Percentiles rank a stretch among this genome's conserved stretches.
phyloP scores from a whole-genome alignment of 2,329 filamentous ascomycete species.

The Endoconidiophora polonica region DNA sequence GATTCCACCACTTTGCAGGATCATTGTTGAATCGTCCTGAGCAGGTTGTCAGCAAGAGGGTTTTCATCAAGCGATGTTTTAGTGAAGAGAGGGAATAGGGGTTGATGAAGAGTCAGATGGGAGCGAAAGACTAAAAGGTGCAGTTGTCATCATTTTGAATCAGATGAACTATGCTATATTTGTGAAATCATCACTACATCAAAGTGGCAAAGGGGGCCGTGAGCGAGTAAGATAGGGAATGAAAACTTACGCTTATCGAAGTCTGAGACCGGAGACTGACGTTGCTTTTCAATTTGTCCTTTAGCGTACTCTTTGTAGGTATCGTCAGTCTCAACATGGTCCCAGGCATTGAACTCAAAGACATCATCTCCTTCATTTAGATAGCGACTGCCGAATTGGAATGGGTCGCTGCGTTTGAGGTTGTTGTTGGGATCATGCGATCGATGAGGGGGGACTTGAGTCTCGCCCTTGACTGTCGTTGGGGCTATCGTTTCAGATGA shows the following conservation, averaged over 20 bases:
- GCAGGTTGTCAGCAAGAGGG: slow-evolving; percentile 11
- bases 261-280: slow-evolving; percentile 71
- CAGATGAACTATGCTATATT: slow-evolving; percentile 56
- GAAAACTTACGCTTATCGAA: slow-evolving; percentile 62
- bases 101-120: slow-evolving; percentile 41
- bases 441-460: slow-evolving; percentile 38
- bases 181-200: slow-evolving; percentile 39
- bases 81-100: slow-evolving; percentile 10
- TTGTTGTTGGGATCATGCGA: slow-evolving; percentile 58
- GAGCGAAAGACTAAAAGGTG: slow-evolving; percentile 52
- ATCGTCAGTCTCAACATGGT: slow-evolving; percentile 87
- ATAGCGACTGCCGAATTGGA: slow-evolving; percentile 83
- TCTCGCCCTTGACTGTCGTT: not conserved
- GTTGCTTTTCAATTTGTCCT: slow-evolving; percentile 70
- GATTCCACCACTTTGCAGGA: slow-evolving; percentile 93
- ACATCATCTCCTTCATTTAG: slow-evolving; percentile 75
- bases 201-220: slow-evolving; percentile 11
- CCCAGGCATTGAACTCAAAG: slow-evolving; percentile 97
- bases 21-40: slow-evolving; percentile 69
- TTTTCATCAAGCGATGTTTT: slow-evolving; percentile 8
- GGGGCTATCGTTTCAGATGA: slow-evolving; percentile 6
- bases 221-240: not conserved
- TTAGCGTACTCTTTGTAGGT: slow-evolving; percentile 75
- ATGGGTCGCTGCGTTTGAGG: slow-evolving; percentile 77
- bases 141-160: slow-evolving; percentile 45